phyloP scores from a whole-genome alignment of 2,329 filamentous ascomycete genomes.

The Dactylellina parvicollis region DNA sequence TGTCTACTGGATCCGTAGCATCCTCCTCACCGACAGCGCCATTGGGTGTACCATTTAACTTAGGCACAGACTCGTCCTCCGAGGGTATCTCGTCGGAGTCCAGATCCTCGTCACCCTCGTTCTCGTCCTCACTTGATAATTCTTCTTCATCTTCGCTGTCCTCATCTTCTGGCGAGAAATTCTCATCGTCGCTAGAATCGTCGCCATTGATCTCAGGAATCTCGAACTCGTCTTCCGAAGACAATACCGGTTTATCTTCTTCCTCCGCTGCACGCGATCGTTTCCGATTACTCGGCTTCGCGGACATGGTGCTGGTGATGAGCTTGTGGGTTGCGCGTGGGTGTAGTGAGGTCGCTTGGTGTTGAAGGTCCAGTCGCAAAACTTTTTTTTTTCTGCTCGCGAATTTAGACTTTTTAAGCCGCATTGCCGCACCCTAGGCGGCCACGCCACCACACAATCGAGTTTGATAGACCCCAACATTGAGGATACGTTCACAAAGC shows the following conservation, averaged over 20 bases:
- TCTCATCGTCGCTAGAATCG: slow-evolving; percentile 62
- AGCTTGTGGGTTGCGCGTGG: slow-evolving; percentile 21
- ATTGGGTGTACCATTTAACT: slow-evolving; percentile 61
- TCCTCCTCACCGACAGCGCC: slow-evolving; percentile 62
- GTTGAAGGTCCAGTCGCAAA: slow-evolving; percentile 44
- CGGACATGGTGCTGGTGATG: slow-evolving; percentile 31
- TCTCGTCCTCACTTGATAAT: slow-evolving; percentile 70
- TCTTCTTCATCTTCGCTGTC: slow-evolving; percentile 63
- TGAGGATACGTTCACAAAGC: no score
- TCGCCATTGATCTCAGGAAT: slow-evolving; percentile 61
- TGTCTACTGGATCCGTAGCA: slow-evolving; percentile 65
- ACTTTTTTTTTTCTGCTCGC: slow-evolving; percentile 52
- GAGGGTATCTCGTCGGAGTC: slow-evolving; percentile 67
- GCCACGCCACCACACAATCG: slow-evolving; percentile 18
- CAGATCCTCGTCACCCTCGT: slow-evolving; percentile 64
- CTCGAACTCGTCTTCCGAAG: slow-evolving; percentile 52
- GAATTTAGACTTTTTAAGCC: slow-evolving; percentile 50
- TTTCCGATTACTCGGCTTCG: slow-evolving; percentile 30
- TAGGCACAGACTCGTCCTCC: slow-evolving; percentile 62
- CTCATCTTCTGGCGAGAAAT: slow-evolving; percentile 68
- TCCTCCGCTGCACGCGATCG: slow-evolving; percentile 42
- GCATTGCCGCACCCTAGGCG: slow-evolving; percentile 37
- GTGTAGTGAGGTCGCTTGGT: slow-evolving; percentile 9
- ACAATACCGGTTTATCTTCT: slow-evolving; percentile 36
- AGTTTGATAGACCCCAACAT: no score